phyloP scores from a whole-genome alignment of 352 stramenopile genomes.

The Phytophthora hybrid region DNA sequence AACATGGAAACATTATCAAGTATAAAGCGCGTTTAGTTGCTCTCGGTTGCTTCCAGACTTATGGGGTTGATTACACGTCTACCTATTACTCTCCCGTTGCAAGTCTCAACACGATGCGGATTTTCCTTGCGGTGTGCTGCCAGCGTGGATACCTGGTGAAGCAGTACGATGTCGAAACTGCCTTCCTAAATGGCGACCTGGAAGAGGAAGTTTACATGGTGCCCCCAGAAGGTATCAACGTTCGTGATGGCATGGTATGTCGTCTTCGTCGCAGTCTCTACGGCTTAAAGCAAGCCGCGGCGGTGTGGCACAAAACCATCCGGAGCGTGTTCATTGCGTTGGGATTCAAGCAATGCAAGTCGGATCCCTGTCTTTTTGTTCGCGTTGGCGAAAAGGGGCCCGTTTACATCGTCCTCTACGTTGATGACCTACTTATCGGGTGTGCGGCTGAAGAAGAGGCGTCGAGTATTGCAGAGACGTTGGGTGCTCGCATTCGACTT shows the following conservation, averaged over 20 bases:
- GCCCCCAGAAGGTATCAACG: slow-evolving; percentile 18
- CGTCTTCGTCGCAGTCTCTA: slow-evolving; percentile 39
- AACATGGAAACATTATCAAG: not conserved
- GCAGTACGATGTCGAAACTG: not conserved
- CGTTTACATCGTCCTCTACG: slow-evolving; percentile 18
- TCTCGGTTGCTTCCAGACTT: not conserved
- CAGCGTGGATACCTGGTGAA: not conserved
- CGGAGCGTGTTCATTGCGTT: not conserved
- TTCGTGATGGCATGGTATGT: slow-evolving; percentile 31
- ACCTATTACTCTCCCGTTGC: not conserved
- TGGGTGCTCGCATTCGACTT: slow-evolving; percentile 5
- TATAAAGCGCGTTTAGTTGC: not conserved
- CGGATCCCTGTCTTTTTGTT: slow-evolving; percentile 12
- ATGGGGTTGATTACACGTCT: not conserved
- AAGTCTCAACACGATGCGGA: not conserved
- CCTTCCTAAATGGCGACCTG: slow-evolving; percentile 38
- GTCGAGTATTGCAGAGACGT: not conserved
- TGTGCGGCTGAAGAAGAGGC: not conserved
- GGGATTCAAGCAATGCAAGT: slow-evolving; percentile 4
- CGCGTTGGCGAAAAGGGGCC: not conserved
- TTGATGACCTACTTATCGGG: slow-evolving; percentile 16
- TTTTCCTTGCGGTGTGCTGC: not conserved
- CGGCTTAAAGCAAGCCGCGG: slow-evolving; percentile 31
- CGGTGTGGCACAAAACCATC: slow-evolving; percentile 38
- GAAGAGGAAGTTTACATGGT: slow-evolving; percentile 38